Percentiles rank a stretch among this genome's conserved stretches.
Conservation (phyloP, 257 asterid species). For the Solanum clarkiae region DNA sequence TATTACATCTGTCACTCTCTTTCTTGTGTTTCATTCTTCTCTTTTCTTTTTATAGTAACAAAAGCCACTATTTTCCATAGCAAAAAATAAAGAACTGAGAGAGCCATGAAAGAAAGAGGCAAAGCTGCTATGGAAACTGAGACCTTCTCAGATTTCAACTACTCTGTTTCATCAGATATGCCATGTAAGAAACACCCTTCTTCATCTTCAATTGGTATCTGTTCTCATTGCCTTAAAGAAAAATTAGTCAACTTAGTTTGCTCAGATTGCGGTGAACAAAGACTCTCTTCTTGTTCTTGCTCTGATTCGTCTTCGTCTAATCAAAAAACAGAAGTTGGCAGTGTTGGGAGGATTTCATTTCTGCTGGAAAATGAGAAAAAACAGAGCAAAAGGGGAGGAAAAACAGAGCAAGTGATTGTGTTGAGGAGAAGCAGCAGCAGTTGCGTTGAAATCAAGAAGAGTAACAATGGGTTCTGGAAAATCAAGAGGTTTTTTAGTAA, state of each 20-base stretch:
- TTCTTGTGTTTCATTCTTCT: not conserved
- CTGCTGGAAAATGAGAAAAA: constrained; percentile 61
- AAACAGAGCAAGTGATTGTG: constrained; percentile 35
- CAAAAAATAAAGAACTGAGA: not conserved
- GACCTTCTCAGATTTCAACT: constrained; percentile 35
- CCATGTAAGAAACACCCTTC: constrained; percentile 74
- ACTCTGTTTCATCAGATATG: constrained; percentile 40
- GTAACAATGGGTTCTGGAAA: constrained; percentile 59
- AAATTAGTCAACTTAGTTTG: constrained; percentile 60
- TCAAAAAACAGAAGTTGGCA: constrained; percentile 56
- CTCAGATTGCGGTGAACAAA: constrained; percentile 89
- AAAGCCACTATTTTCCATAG: not conserved
- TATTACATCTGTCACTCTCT: not conserved
- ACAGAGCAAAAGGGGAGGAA: constrained; percentile 7
- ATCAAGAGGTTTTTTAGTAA: constrained; percentile 59
- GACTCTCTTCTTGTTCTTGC: constrained; percentile 43
- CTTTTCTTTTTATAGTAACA: not conserved
- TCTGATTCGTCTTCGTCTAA: constrained; percentile 54
- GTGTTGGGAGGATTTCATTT: constrained; percentile 73
- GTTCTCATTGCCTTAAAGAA: constrained; percentile 71
- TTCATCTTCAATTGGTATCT: constrained; percentile 54
- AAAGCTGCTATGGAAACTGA: constrained; percentile 30
- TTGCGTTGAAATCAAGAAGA: constrained; percentile 71
- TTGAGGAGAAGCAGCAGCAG: constrained; percentile 63
- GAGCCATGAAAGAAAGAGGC: constrained; percentile 57